A percentile compares a stretch with the other conserved stretches of the same genome.
These are phyloP conservation scores for Moesziomyces sp. DNA, from an alignment of 1,284 basidiomycete species.

Conservation along the genomic window DNA sequence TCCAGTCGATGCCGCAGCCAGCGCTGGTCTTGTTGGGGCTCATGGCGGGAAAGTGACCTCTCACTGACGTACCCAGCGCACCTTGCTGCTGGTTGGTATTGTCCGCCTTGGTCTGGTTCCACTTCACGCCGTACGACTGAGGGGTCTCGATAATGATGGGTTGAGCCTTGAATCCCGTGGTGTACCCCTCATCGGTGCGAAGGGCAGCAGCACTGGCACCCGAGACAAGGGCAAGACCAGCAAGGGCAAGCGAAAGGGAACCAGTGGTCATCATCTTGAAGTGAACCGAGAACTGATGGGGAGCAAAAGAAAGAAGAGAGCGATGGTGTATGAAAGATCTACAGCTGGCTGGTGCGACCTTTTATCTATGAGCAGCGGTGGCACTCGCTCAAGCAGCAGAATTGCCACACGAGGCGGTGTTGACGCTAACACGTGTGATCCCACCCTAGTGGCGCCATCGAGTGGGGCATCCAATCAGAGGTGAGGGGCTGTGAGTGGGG, in stretches of 20 bases:
- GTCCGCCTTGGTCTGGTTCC: conserved; percentile 9
- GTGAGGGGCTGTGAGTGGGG: too few species aligned
- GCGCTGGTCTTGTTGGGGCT: conserved; percentile 12
- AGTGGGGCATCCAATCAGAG: too few species aligned
- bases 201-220: neutral
- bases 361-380: too few species aligned
- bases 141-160: neutral
- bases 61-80: conserved; percentile 18
- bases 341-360: too few species aligned
- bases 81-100: conserved; percentile 1
- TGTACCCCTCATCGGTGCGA: neutral
- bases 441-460: too few species aligned
- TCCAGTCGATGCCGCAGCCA: conserved; percentile 32
- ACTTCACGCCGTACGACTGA: conserved; percentile 1
- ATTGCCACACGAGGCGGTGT: too few species aligned
- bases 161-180: neutral
- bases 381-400: too few species aligned
- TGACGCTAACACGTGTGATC: too few species aligned
- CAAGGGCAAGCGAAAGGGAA: neutral
- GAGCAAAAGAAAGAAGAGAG: neutral
- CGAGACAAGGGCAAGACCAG: neutral
- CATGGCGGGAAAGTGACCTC: conserved; percentile 22
- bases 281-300: neutral
- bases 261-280: neutral
- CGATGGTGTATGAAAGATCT: too few species aligned